Evolutionary conservation across 352 stramenopile species (phyloP).

Genomic region (Phytophthora ohioensis): DNA sequence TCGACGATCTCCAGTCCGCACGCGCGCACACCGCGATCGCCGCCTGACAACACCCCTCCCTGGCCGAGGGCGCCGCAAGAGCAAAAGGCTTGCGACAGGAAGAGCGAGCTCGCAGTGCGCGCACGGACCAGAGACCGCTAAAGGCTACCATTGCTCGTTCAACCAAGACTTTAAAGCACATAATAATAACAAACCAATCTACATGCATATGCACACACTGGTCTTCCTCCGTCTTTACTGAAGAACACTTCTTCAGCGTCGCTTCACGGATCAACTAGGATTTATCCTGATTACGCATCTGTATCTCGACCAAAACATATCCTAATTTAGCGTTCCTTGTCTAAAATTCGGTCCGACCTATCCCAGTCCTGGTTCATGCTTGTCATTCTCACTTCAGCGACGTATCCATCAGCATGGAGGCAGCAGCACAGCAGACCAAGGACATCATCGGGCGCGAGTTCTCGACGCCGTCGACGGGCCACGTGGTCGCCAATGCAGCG

Average conservation of each 20-base stretch:
- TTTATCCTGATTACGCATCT: no score
- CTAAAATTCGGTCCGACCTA: background rate
- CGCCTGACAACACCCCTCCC: constrained; percentile 42
- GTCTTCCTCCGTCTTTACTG: background rate
- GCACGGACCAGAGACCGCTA: constrained; percentile 1
- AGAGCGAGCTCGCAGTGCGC: constrained; percentile 16
- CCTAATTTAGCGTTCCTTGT: no score
- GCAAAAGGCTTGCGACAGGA: constrained; percentile 38
- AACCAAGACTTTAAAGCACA: constrained; percentile 18
- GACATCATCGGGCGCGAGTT: constrained; percentile 75
- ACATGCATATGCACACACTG: background rate
- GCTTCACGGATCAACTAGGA: no score
- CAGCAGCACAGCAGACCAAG: constrained; percentile 60
- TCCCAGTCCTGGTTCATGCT: background rate
- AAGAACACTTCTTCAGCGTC: no score
- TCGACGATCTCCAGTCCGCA: constrained; percentile 10
- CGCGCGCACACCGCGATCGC: constrained; percentile 9
- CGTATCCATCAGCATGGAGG: constrained; percentile 52
- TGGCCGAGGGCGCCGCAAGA: constrained; percentile 40
- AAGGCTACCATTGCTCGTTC: constrained; percentile 25
- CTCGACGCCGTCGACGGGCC: constrained; percentile 3
- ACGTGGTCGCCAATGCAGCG: constrained; percentile 2
- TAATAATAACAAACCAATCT: constrained; percentile 4
- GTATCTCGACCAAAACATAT: no score
- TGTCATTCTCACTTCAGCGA: constrained; percentile 18